A percentile compares a stretch with the other conserved stretches of the same genome.
phyloP scores from a whole-genome alignment of 108 stramenopile genomes.

The Discostella stelligeroides region DNA sequence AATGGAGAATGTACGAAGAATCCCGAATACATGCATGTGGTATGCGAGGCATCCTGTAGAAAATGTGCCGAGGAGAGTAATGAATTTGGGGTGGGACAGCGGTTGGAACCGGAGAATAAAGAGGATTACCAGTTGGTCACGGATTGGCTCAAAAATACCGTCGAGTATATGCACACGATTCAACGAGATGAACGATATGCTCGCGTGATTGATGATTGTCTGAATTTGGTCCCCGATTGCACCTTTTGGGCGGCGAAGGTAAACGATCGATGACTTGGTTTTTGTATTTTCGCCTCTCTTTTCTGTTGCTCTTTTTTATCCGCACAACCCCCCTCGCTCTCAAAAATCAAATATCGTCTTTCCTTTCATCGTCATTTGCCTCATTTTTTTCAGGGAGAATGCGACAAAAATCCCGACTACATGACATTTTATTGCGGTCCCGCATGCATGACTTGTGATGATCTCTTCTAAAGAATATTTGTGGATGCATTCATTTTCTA shows the following conservation, averaged over 20 bases:
- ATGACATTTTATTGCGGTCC: constrained; percentile 62
- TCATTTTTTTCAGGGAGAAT: constrained; percentile 45
- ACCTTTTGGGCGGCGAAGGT: constrained; percentile 48
- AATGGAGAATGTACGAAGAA: constrained; percentile 14
- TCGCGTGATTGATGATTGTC: constrained; percentile 20
- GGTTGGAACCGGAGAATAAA: neutral
- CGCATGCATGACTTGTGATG: constrained; percentile 65
- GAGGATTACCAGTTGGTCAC: neutral
- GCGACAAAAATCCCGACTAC: constrained; percentile 48
- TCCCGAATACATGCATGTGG: neutral
- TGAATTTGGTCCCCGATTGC: constrained; percentile 45
- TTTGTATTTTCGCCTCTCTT: no score
- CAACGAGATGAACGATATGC: neutral
- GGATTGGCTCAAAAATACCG: neutral
- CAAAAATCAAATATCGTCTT: neutral
- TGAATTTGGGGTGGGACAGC: constrained; percentile 23
- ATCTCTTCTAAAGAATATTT: constrained; percentile 25
- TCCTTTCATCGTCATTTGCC: neutral
- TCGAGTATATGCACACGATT: constrained; percentile 13
- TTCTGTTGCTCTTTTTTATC: no score
- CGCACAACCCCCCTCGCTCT: neutral
- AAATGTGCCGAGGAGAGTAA: neutral
- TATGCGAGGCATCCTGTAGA: neutral
- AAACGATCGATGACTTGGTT: neutral
- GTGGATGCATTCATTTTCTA: constrained; percentile 56